Base-by-base conservation (phyloP, 2,329 filamentous ascomycete genomes). In the Rachicladosporium sp. region DNA sequence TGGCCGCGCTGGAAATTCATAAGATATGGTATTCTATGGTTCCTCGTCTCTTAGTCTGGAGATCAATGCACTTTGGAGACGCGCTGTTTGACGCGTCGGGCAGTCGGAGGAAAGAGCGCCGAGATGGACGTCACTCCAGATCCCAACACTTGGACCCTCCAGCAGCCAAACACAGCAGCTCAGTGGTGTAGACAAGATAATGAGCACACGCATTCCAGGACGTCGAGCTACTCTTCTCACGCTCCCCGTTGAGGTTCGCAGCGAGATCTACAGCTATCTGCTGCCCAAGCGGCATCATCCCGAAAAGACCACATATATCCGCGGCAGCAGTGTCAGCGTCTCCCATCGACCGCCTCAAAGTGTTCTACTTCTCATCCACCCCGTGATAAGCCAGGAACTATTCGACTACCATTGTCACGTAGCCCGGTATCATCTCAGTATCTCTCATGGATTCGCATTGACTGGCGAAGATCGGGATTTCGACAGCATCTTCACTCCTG, bases 231-330 rank as follows among this genome's bases (percentile, higher is more conserved):
- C 9, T 32, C 12, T 49, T 41, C 43, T 58, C 48, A 46, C 57
- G 34, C 54, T 65, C 7, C 62, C 63, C 2, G 35, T 60, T 38
- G 63, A 67, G 39, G 50, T 67, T 19, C 60, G 63, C 10, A 49
- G 55, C 10, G 45, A 58, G 6, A 61, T 66, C 29, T 66, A 62
- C 47, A 34, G 38, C 13, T 49, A 54, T 37, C 30, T 64, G 31
- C 57, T 65, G 32, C 38, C 38, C 10, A 8, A 37, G 3, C 38
- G 36, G 19, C 30, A 41, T 7, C 27, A 15, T 10, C 29, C 29
- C 7, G 35, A 31, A 7, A 34, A 41, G 21, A 35, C 34, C 29
- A 36, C 34, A 10, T 35, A 41, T 30, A 34, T 35, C 2, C 34
- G 40, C 4, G 40, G 55, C 9, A 56, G 55, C 39, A 57, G 59